phyloP scores from a whole-genome alignment of 1,139 yeast genomes.

The Yamadazyma epiphylla region DNA sequence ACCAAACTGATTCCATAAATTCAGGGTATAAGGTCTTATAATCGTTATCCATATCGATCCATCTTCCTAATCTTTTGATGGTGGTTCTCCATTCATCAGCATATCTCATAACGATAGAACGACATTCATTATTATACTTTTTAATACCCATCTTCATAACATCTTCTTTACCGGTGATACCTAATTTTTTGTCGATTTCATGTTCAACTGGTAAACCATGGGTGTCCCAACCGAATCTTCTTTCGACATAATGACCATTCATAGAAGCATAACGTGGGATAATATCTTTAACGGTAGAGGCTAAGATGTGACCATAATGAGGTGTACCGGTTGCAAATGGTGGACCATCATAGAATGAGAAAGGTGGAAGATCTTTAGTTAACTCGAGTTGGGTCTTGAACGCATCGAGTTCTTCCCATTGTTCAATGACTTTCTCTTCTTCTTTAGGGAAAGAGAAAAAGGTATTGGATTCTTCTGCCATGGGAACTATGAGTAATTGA shows the following conservation, averaged over 20 bases:
- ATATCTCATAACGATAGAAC: constrained; percentile 95
- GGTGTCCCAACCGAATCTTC: constrained; percentile 99
- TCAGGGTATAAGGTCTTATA: constrained; percentile 94
- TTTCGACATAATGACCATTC: constrained; percentile 94
- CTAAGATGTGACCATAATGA: constrained; percentile 95
- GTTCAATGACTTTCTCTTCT: constrained; percentile 73
- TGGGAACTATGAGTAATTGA: constrained; percentile 7
- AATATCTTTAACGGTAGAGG: constrained; percentile 95
- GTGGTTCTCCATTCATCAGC: constrained; percentile 93
- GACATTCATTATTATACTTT: constrained; percentile 90
- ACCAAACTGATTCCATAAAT: constrained; percentile 98
- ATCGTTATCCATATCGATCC: constrained; percentile 99
- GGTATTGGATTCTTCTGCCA: constrained; percentile 28
- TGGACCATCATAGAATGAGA: constrained; percentile 97
- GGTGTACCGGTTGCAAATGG: constrained; percentile 99
- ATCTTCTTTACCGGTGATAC: constrained; percentile 89
- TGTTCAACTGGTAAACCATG: constrained; percentile 98
- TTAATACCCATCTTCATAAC: constrained; percentile 92
- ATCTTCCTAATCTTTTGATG: constrained; percentile 91
- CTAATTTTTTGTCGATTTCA: constrained; percentile 95
- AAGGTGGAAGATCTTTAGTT: constrained; percentile 81
- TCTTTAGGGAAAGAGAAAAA: constrained; percentile 75
- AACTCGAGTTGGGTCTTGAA: constrained; percentile 83
- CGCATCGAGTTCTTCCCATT: constrained; percentile 91
- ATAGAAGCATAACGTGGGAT: constrained; percentile 97